Evolutionary conservation across 495 filamentous ascomycete species (phyloP).

Genomic region (Niebla homalea): DNA sequence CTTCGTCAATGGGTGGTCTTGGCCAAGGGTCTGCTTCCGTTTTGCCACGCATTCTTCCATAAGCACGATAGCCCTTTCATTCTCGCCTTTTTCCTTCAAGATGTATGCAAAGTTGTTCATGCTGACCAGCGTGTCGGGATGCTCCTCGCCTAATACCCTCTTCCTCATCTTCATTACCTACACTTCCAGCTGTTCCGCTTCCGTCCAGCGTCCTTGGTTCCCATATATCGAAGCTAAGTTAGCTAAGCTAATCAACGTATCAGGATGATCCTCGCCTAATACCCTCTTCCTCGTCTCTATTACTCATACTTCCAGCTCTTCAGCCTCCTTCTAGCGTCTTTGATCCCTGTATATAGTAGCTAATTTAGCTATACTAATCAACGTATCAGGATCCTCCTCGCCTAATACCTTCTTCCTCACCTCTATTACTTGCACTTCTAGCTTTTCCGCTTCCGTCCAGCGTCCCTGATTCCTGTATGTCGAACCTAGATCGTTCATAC

Average conservation of each 20-base stretch:
- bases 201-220: not conserved
- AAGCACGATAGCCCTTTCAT: slow-evolving; percentile 7
- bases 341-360: not conserved
- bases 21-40: not conserved
- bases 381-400: slow-evolving; percentile 23
- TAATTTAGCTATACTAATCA: not conserved
- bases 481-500: slow-evolving; percentile 9
- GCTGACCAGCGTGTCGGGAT: slow-evolving; percentile 23
- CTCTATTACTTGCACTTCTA: slow-evolving; percentile 13
- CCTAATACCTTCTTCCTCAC: slow-evolving; percentile 19
- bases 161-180: slow-evolving; percentile 12
- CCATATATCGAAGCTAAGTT: not conserved
- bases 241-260: not conserved
- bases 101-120: slow-evolving; percentile 20
- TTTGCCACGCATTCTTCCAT: slow-evolving; percentile 4
- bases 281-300: not conserved
- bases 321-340: not conserved
- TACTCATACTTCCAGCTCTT: not conserved
- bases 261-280: not conserved
- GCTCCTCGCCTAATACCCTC: slow-evolving; percentile 11
- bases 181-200: not conserved
- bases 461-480: slow-evolving; percentile 17
- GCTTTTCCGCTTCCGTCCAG: slow-evolving; percentile 19
- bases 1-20: no score
- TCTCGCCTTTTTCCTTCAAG: not conserved